A percentile compares a stretch with the other conserved stretches of the same genome.
Conservation (phyloP, 371 early-diverging fungal species). For the Saksenaea vasiformis region DNA sequence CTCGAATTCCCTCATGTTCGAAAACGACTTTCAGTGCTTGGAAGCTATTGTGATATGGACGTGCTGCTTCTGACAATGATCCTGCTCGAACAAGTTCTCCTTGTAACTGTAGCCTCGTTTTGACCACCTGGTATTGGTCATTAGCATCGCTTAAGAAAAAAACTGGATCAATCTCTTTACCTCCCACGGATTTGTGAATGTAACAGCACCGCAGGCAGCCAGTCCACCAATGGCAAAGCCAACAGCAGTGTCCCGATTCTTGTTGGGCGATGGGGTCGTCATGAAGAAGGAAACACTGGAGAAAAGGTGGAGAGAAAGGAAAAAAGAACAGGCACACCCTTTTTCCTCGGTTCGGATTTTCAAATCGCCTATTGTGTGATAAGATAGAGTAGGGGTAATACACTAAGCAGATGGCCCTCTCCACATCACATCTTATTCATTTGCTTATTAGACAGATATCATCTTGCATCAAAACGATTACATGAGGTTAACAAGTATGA, state of each 20-base stretch:
- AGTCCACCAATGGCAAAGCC: conserved; percentile 77
- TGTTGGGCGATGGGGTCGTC: conserved; percentile 11
- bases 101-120: conserved; percentile 94
- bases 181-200: conserved; percentile 94
- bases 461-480: too few species aligned
- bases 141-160: not conserved
- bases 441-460: too few species aligned
- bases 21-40: conserved; percentile 80
- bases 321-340: not conserved
- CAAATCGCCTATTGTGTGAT: not conserved
- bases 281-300: not conserved
- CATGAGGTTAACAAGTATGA: too few species aligned
- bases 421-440: too few species aligned
- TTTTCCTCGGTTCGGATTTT: not conserved
- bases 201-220: conserved; percentile 91
- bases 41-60: conserved; percentile 78
- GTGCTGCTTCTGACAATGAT: conserved; percentile 46
- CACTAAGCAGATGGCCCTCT: too few species aligned
- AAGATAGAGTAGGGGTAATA: too few species aligned
- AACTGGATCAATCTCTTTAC: conserved; percentile 44
- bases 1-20: conserved; percentile 82
- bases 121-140: conserved; percentile 73
- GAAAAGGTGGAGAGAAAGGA: not conserved
- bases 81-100: conserved; percentile 78
- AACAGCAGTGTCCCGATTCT: conserved; percentile 35